Evolutionary conservation across 2,329 filamentous ascomycete genomes (phyloP).

Genomic region (Penicillium glabrum): DNA sequence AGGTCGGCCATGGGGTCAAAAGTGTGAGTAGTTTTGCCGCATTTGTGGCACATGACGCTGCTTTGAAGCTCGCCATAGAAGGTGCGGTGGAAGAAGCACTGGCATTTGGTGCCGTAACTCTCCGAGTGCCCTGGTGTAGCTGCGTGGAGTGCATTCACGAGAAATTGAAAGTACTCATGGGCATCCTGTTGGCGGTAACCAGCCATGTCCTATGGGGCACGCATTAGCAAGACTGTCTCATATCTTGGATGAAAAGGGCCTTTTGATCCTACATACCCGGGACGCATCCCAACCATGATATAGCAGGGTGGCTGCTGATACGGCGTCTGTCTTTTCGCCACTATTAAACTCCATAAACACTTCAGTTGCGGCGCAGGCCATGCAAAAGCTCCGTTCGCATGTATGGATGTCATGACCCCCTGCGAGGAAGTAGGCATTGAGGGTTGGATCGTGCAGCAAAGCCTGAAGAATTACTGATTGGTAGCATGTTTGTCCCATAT

Average conservation of each 20-base stretch:
- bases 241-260: neutral
- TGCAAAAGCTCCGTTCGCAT: slow-evolving; percentile 58
- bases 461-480: slow-evolving; percentile 95
- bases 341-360: slow-evolving; percentile 65
- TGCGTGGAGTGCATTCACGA: slow-evolving; percentile 86
- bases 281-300: slow-evolving; percentile 57
- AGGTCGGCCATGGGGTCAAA: slow-evolving; percentile 90
- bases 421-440: slow-evolving; percentile 87
- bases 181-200: slow-evolving; percentile 96
- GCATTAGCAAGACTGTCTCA: slow-evolving; percentile 3
- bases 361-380: slow-evolving; percentile 62
- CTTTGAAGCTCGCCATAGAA: slow-evolving; percentile 92
- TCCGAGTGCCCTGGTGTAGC: slow-evolving; percentile 70
- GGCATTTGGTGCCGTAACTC: slow-evolving; percentile 59
- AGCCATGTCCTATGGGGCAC: slow-evolving; percentile 61
- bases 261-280: slow-evolving; percentile 10
- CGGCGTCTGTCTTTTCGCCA: slow-evolving; percentile 73
- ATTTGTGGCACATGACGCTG: slow-evolving; percentile 87
- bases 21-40: slow-evolving; percentile 76
- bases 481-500: slow-evolving; percentile 98
- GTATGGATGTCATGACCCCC: slow-evolving; percentile 81
- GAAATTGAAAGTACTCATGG: slow-evolving; percentile 94
- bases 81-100: slow-evolving; percentile 89
- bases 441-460: slow-evolving; percentile 87
- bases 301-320: slow-evolving; percentile 85